Conservation (phyloP, 257 asterid genomes). For the Nicotiana benthamiana region DNA sequence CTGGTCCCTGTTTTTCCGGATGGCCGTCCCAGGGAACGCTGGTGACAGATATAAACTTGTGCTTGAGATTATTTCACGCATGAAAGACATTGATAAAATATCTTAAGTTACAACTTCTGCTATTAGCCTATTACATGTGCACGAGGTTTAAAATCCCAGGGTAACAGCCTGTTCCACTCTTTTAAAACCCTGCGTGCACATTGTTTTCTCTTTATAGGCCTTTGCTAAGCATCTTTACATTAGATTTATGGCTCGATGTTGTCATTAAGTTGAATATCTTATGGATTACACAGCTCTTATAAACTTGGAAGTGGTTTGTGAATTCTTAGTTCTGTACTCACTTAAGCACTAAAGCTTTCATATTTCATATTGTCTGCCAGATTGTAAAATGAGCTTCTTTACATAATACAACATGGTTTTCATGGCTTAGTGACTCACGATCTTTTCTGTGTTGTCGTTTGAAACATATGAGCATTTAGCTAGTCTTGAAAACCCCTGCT, state of each 20-base stretch:
- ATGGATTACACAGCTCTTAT: not conserved
- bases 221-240: not conserved
- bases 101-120: not conserved
- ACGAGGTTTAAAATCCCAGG: not conserved
- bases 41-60: constrained; percentile 34
- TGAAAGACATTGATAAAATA: constrained; percentile 4
- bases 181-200: not conserved
- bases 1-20: constrained; percentile 67
- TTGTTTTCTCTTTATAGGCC: not conserved
- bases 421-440: not conserved
- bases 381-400: constrained; percentile 19
- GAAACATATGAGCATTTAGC: constrained; percentile 1
- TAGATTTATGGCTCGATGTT: not conserved
- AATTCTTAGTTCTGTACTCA: constrained; percentile 11
- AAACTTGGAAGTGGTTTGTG: constrained; percentile 7
- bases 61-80: not conserved
- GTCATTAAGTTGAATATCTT: not conserved
- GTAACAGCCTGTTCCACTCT: not conserved
- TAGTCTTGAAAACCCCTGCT: not conserved
- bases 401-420: constrained; percentile 5
- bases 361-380: constrained; percentile 11
- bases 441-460: not conserved
- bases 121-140: not conserved
- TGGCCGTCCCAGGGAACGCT: constrained; percentile 87
- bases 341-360: constrained; percentile 6